Conservation (phyloP, 495 filamentous ascomycete species). For the Paragyromitra xinjiangensis region DNA sequence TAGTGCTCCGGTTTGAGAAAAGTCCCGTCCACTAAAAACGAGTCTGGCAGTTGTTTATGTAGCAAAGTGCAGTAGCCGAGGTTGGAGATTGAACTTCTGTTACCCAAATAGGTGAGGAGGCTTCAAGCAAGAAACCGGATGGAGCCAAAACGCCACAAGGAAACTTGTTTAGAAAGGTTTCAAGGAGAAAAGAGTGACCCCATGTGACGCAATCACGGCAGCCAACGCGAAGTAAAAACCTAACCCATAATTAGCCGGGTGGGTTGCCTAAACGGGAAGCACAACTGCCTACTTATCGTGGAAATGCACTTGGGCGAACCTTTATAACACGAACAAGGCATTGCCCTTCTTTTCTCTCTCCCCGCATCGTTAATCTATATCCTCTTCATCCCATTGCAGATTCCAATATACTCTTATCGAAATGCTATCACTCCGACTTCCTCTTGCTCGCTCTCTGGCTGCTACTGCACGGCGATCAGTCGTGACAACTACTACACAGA, state of each 20-base stretch:
- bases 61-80: conserved; percentile 13
- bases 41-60: not conserved
- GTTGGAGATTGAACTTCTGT: conserved; percentile 20
- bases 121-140: conserved; percentile 5
- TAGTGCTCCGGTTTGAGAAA: conserved; percentile 1
- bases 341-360: conserved; percentile 1
- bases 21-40: not conserved
- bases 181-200: conserved; percentile 23
- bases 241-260: conserved; percentile 9
- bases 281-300: not conserved
- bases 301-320: not conserved
- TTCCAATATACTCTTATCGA: conserved; percentile 1
- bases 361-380: conserved; percentile 8
- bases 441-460: conserved; percentile 31
- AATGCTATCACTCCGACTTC: conserved; percentile 42
- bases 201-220: conserved; percentile 26
- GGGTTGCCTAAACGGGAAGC: conserved; percentile 22
- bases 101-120: conserved; percentile 26
- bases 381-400: not conserved
- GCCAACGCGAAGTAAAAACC: not conserved
- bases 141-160: conserved; percentile 26
- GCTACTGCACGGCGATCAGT: conserved; percentile 27
- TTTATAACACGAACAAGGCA: conserved; percentile 14
- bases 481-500: conserved; percentile 48
- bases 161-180: conserved; percentile 29